A percentile compares a stretch with the other conserved stretches of the same genome.
Evolutionary conservation across 2,329 filamentous ascomycete species (phyloP).

Genomic region (Colletotrichum truncatum): DNA sequence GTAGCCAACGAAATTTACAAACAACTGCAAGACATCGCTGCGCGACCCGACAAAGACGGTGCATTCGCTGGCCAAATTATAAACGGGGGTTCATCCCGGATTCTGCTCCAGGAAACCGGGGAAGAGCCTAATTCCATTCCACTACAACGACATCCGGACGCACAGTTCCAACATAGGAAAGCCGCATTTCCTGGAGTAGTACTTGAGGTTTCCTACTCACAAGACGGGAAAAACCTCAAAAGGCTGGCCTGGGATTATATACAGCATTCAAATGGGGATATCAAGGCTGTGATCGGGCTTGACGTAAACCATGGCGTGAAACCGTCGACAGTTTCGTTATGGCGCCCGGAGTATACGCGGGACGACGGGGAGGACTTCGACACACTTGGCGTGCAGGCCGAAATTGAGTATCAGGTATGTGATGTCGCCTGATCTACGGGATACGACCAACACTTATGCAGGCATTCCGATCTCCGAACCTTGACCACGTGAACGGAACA

Average conservation of each 20-base stretch:
- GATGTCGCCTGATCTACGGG: not conserved
- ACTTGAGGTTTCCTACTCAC: conserved; percentile 32
- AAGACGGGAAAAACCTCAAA: conserved; percentile 29
- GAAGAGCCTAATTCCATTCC: not conserved
- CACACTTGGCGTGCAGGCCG: not conserved
- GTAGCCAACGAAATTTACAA: not conserved
- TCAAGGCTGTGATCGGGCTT: conserved; percentile 33
- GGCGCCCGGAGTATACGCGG: conserved; percentile 16
- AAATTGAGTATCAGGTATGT: not conserved
- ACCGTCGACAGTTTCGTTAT: conserved; percentile 29
- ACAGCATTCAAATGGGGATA: conserved; percentile 29
- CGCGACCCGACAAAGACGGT: not conserved
- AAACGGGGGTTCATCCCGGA: not conserved
- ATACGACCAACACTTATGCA: not conserved
- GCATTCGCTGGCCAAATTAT: not conserved
- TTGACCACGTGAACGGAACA: not conserved
- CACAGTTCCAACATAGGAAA: conserved; percentile 23
- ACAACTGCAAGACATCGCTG: not conserved
- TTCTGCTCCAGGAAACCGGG: not conserved
- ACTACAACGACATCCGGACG: conserved; percentile 28
- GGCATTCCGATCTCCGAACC: not conserved
- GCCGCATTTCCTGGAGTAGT: conserved; percentile 30
- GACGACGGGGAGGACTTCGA: not conserved
- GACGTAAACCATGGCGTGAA: conserved; percentile 24
- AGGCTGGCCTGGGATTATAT: conserved; percentile 33